Base-by-base conservation (phyloP, 1,139 yeast species). In the Candida freyschussii region DNA sequence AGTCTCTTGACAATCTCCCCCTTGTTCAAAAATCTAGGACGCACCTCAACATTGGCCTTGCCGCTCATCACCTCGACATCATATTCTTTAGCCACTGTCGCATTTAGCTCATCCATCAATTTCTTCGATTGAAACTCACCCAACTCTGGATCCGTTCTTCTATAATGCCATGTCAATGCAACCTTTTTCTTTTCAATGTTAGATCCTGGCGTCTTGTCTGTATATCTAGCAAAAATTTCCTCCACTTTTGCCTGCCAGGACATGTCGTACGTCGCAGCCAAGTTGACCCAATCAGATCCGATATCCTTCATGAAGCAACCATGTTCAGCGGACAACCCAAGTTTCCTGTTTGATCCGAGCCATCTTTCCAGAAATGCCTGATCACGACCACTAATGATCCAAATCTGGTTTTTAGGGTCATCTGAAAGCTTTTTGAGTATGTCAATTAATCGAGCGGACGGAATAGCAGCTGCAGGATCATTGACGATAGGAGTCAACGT, bases 381-480 rank as follows among this genome's bases (percentile, higher is more conserved):
- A 57, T 93, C 99, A 47, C 99, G 77, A 6, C 99, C 99, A 26
- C 95, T 82, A 40, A 93, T 89, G 40, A 93, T 76, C 98, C 98
- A 93, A 28, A 93, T 81, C 53, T 77, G 80, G 59, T 93, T 93
- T 41, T 69, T 69, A 4, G 93, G 91, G 55, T 91, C 97, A 3
- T 67, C 67, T 2, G 82, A 66, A 36, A 93, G 66, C 20, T 67
- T 62, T 24, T 72, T 67, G 39, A 93, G 61, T 7, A 82, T 75
- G 12, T 65, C 60, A 41, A 76, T 69, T 32, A 91, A 65, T 45
- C 82, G 70, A 8, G 80, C 77, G 1, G 95, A 78, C 3, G 99
- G 99, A 30, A 91, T 83, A 1, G 98, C 98, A 0, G 98, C 96
- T n/a, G 93, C 87, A 2, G 99, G 99, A 49, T 91, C 97, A 25